These are phyloP conservation scores for Afroboletus lepidellus DNA, from an alignment of 1,284 basidiomycete genomes.

Conservation along the genomic window DNA sequence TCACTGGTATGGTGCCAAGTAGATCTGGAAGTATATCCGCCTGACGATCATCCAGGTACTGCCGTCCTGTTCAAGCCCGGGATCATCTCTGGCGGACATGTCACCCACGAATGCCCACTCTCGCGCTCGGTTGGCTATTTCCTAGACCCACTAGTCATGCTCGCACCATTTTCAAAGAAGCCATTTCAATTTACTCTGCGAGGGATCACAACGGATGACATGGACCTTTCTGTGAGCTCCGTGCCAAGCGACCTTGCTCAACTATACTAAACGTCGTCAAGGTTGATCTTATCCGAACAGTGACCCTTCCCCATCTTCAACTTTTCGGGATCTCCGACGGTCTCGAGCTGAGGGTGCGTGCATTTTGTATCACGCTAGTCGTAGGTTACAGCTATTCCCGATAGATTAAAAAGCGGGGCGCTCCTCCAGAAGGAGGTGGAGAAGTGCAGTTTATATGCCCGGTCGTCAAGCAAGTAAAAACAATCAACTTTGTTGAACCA, in stretches of 20 bases:
- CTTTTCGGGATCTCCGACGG: constrained; percentile 88
- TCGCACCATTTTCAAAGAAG: constrained; percentile 93
- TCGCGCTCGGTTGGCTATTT: constrained; percentile 93
- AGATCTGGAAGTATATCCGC: not conserved
- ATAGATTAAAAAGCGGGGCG: constrained; percentile 90
- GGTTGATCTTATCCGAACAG: constrained; percentile 91
- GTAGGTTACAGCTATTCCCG: constrained; percentile 4
- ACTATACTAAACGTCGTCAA: constrained; percentile 12
- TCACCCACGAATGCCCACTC: constrained; percentile 85
- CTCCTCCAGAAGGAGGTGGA: constrained; percentile 90
- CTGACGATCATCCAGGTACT: constrained; percentile 59
- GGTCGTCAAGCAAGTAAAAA: constrained; percentile 85
- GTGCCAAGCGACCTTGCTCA: not conserved
- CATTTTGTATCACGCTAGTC: not conserved
- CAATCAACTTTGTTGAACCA: constrained; percentile 86
- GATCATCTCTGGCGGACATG: constrained; percentile 80
- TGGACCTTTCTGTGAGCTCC: constrained; percentile 77
- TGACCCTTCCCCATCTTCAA: constrained; percentile 89
- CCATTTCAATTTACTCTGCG: constrained; percentile 79
- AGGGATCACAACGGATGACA: constrained; percentile 90
- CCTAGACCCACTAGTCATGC: constrained; percentile 85
- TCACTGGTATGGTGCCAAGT: constrained; percentile 66
- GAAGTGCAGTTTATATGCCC: constrained; percentile 94
- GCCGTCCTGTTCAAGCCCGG: constrained; percentile 91
- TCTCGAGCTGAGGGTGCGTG: constrained; percentile 73